Conservation (phyloP, 306 rosid genomes). For the Casuarina equisetifolia region DNA sequence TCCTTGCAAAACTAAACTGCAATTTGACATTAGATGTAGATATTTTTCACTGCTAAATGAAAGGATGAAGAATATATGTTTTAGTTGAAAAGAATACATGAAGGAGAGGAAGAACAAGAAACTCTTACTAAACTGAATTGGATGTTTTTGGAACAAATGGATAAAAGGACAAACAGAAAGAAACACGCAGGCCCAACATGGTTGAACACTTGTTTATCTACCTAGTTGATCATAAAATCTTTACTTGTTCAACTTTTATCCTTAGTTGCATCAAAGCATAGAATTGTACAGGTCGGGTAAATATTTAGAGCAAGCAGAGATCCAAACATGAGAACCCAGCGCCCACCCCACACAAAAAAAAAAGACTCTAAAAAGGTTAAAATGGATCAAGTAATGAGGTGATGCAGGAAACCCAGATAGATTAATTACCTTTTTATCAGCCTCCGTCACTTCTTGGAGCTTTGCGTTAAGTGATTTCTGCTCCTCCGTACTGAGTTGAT, state of each 20-base stretch:
- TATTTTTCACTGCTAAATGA: not conserved
- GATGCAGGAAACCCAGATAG: conserved; percentile 19
- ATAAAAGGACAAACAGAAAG: not conserved
- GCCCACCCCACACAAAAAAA: not conserved
- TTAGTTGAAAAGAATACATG: not conserved
- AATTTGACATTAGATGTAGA: not conserved
- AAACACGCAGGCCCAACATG: not conserved
- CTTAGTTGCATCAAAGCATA: not conserved
- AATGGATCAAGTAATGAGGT: conserved; percentile 6
- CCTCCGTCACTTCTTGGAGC: conserved; percentile 84
- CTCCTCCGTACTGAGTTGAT: conserved; percentile 88
- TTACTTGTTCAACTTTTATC: not conserved
- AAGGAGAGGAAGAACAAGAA: not conserved
- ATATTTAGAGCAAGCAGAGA: not conserved
- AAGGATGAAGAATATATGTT: not conserved
- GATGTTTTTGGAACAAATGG: not conserved
- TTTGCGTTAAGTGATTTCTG: conserved; percentile 67
- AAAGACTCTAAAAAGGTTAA: not conserved
- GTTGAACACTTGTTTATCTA: not conserved
- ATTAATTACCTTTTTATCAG: conserved; percentile 72
- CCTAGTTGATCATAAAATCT: not conserved
- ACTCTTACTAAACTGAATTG: not conserved
- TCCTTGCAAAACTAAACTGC: not conserved
- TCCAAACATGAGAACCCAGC: not conserved
- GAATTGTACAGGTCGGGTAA: not conserved